These are phyloP conservation scores for Colletotrichum gigasporum DNA, from an alignment of 2,329 filamentous ascomycete species.

Conservation along the genomic window DNA sequence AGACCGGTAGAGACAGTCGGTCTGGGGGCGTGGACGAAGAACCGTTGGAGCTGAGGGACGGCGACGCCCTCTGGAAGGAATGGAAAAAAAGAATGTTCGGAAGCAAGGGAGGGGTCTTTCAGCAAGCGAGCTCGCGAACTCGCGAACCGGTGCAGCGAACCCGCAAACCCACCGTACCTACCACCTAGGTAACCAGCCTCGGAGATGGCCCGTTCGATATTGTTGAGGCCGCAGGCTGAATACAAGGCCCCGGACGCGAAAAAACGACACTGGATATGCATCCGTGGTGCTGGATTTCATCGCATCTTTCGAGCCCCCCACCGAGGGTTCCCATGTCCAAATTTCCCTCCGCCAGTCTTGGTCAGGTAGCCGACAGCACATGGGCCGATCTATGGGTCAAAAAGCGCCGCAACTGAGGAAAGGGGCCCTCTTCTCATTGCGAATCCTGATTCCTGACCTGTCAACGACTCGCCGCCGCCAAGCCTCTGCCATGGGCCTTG, in stretches of 20 bases:
- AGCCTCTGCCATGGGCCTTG: constrained; percentile 14
- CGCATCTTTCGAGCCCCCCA: constrained; percentile 20
- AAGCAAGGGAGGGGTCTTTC: constrained; percentile 27
- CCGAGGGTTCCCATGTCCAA: constrained; percentile 8
- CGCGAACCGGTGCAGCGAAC: constrained; percentile 6
- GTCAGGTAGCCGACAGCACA: constrained; percentile 19
- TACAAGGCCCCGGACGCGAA: neutral
- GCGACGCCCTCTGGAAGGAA: constrained; percentile 16
- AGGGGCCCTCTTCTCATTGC: constrained; percentile 16
- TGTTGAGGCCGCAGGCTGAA: constrained; percentile 1
- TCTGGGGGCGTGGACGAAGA: neutral
- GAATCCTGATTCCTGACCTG: constrained; percentile 12
- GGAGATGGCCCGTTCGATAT: constrained; percentile 24
- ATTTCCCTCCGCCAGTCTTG: constrained; percentile 24
- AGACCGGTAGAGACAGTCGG: constrained; percentile 4
- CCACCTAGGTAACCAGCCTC: constrained; percentile 10
- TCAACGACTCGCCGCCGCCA: constrained; percentile 20
- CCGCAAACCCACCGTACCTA: neutral
- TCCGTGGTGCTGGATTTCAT: constrained; percentile 12
- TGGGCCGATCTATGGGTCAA: constrained; percentile 17
- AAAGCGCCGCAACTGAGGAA: constrained; percentile 16
- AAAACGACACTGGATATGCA: constrained; percentile 5
- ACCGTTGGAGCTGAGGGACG: constrained; percentile 14
- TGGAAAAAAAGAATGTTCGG: constrained; percentile 23
- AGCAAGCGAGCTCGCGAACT: constrained; percentile 16